A percentile compares a stretch with the other conserved stretches of the same genome.
These are phyloP conservation scores for Penicillium argentinense DNA, from an alignment of 495 filamentous ascomycete genomes.

Conservation along the genomic window DNA sequence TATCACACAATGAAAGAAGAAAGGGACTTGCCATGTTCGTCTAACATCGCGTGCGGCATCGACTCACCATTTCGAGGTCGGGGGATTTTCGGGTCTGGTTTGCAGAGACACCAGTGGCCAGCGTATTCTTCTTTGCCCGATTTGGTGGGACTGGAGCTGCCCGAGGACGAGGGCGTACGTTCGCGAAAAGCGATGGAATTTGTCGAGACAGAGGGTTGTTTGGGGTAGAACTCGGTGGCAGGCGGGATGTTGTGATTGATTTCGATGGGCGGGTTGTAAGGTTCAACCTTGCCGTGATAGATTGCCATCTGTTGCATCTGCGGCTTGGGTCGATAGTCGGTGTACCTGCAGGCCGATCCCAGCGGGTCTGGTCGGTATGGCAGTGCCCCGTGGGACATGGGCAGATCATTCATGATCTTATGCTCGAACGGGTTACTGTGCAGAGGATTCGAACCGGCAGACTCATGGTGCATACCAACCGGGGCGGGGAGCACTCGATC, in stretches of 20 bases:
- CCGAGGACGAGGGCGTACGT: conserved; percentile 31
- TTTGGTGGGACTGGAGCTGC: conserved; percentile 38
- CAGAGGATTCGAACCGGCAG: conserved; percentile 16
- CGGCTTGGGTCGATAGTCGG: conserved; percentile 17
- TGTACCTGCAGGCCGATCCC: conserved; percentile 17
- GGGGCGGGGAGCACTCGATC: conserved; percentile 56
- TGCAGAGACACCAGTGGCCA: conserved; percentile 81
- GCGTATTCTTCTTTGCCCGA: conserved; percentile 32
- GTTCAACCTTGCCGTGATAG: background rate
- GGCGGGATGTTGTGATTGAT: background rate
- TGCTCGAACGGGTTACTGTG: conserved; percentile 47
- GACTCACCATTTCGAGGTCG: conserved; percentile 91
- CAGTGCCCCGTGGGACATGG: conserved; percentile 19
- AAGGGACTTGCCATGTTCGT: conserved; percentile 29
- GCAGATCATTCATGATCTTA: conserved; percentile 50
- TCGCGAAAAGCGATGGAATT: conserved; percentile 5
- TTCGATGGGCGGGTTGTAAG: background rate
- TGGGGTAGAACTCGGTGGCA: background rate
- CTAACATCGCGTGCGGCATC: conserved; percentile 12
- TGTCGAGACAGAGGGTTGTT: background rate
- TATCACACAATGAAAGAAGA: conserved; percentile 9
- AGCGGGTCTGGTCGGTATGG: conserved; percentile 11
- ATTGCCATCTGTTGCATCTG: conserved; percentile 29
- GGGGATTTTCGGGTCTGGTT: conserved; percentile 90
- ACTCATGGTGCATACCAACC: conserved; percentile 46